These are phyloP conservation scores for Zoysia pacifica DNA, from an alignment of 176 grass and related monocot genomes.

Conservation along the genomic window DNA sequence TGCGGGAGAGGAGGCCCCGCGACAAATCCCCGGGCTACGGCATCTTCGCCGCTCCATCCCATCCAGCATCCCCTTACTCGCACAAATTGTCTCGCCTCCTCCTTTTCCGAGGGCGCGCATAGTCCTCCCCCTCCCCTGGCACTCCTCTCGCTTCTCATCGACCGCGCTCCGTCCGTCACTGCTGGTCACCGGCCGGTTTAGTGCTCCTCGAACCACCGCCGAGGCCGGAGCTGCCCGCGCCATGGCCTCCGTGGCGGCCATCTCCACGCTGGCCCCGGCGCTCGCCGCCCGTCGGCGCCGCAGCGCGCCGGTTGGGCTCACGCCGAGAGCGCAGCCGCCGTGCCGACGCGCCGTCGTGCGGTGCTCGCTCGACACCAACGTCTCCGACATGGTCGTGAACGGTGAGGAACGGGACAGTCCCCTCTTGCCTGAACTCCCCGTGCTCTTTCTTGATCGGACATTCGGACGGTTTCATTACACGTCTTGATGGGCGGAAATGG, in stretches of 20 bases:
- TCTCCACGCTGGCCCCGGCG: slow-evolving; percentile 36
- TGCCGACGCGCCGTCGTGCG: slow-evolving; percentile 6
- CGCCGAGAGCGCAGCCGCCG: background rate
- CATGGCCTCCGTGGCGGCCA: slow-evolving; percentile 68
- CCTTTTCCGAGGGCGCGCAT: background rate
- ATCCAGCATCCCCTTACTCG: slow-evolving; percentile 4
- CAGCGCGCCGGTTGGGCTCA: background rate
- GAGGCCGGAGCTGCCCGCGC: background rate
- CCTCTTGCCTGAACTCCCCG: background rate
- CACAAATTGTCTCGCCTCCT: background rate
- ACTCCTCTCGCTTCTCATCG: too few relatives aligned
- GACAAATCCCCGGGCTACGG: slow-evolving; percentile 47
- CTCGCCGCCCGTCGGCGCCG: slow-evolving; percentile 9
- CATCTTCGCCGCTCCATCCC: slow-evolving; percentile 33
- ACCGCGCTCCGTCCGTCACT: too few relatives aligned
- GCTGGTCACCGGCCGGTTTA: too few relatives aligned
- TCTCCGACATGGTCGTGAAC: slow-evolving; percentile 88
- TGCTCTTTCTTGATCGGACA: background rate
- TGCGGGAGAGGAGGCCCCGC: slow-evolving; percentile 8
- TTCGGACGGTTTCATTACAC: background rate
- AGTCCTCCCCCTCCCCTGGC: too few relatives aligned
- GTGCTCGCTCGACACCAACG: slow-evolving; percentile 79
- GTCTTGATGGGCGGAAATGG: background rate
- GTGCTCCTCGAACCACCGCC: background rate
- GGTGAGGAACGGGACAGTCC: slow-evolving; percentile 42